Evolutionary conservation across 2,329 filamentous ascomycete species (phyloP).

Genomic region (Trichoderma afroharzianum): DNA sequence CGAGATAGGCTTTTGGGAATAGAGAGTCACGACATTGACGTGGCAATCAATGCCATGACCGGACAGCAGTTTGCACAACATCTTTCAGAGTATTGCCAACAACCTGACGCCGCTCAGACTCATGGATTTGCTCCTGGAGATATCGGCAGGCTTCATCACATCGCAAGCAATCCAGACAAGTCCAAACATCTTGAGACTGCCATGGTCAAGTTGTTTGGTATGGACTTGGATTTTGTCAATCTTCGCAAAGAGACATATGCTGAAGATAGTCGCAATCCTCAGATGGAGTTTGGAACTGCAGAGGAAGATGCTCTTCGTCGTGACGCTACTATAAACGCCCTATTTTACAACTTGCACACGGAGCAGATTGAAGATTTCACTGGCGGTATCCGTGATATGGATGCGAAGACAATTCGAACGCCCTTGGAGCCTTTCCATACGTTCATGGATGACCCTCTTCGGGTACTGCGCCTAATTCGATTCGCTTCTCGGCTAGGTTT

Average conservation of each 20-base stretch:
- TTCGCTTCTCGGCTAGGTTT: conserved; percentile 86
- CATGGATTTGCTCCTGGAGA: conserved; percentile 57
- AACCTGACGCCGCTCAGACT: conserved; percentile 55
- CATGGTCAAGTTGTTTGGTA: conserved; percentile 76
- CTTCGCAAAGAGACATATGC: conserved; percentile 87
- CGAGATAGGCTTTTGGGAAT: conserved; percentile 75
- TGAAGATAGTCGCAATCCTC: conserved; percentile 83
- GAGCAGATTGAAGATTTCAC: conserved; percentile 82
- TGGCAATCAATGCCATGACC: conserved; percentile 82
- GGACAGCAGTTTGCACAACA: conserved; percentile 70
- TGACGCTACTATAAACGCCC: conserved; percentile 90
- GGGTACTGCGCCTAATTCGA: conserved; percentile 80
- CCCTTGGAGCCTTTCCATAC: conserved; percentile 86
- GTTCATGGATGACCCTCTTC: conserved; percentile 88
- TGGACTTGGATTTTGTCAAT: conserved; percentile 94
- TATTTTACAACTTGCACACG: conserved; percentile 91
- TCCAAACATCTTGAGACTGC: conserved; percentile 94
- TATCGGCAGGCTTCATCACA: conserved; percentile 77
- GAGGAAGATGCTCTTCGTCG: conserved; percentile 84
- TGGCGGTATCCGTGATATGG: conserved; percentile 72
- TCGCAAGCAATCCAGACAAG: conserved; percentile 89
- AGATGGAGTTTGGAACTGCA: conserved; percentile 90
- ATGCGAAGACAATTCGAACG: conserved; percentile 69
- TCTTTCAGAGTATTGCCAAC: conserved; percentile 65
- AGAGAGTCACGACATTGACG: conserved; percentile 76